phyloP scores from a whole-genome alignment of 2,329 filamentous ascomycete genomes.

The Curvularia spicifera region DNA sequence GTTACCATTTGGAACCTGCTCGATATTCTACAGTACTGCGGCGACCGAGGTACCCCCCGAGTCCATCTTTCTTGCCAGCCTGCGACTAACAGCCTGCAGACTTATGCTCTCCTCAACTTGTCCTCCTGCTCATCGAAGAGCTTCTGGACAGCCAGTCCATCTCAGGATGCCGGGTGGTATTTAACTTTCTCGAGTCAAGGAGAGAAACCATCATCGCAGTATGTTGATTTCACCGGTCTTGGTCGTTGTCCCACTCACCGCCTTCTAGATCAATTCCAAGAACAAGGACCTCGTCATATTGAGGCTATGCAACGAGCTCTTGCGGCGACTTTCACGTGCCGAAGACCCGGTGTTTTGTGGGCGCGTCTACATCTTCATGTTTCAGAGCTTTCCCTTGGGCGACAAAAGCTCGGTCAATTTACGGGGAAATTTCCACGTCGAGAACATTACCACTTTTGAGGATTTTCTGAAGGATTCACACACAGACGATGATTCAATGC shows the following conservation, averaged over 20 bases:
- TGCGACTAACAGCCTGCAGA: conserved; percentile 40
- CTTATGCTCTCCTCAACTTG: conserved; percentile 75
- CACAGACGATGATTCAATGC: conserved; percentile 64
- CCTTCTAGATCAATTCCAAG: conserved; percentile 41
- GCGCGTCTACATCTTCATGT: conserved; percentile 96
- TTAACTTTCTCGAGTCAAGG: conserved; percentile 93
- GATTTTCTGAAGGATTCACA: conserved; percentile 54
- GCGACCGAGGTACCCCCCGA: conserved; percentile 73
- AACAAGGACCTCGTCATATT: conserved; percentile 88
- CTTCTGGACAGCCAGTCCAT: conserved; percentile 96
- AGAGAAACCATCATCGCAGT: conserved; percentile 83
- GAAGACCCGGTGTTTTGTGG: conserved; percentile 98
- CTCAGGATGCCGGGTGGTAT: conserved; percentile 85
- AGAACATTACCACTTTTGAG: conserved; percentile 90
- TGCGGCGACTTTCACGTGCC: conserved; percentile 91
- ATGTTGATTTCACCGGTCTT: conserved; percentile 46
- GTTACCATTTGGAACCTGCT: conserved; percentile 90
- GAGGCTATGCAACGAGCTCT: conserved; percentile 91
- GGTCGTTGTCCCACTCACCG: conserved; percentile 28
- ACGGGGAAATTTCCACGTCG: conserved; percentile 91
- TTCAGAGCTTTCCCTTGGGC: conserved; percentile 94
- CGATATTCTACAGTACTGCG: conserved; percentile 87
- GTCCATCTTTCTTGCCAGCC: background rate
- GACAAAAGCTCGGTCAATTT: conserved; percentile 98
- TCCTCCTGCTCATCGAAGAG: conserved; percentile 93